Evolutionary conservation across 768 basidiomycete species (phyloP).

Genomic region (Dictyophora rubrovolvata): DNA sequence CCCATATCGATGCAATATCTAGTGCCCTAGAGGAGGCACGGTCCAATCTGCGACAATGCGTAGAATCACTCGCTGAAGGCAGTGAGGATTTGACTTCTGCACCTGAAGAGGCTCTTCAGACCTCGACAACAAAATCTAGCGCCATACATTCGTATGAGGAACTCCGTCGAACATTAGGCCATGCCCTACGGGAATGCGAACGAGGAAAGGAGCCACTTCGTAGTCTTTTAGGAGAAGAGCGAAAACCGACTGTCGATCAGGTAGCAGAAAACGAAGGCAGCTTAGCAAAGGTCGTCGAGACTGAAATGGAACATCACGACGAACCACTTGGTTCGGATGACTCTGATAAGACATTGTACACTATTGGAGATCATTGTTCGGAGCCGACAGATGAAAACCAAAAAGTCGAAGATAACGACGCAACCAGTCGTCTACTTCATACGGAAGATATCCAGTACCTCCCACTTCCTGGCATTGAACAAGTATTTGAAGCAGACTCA

Average conservation of each 20-base stretch:
- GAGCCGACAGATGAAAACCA: not conserved
- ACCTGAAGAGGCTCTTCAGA: too few relatives aligned
- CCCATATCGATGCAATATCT: constrained; percentile 62
- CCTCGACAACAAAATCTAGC: not conserved
- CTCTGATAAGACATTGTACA: constrained; percentile 5
- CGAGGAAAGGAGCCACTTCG: constrained; percentile 59
- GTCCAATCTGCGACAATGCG: constrained; percentile 54
- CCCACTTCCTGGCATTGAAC: constrained; percentile 61
- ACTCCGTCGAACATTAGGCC: constrained; percentile 63
- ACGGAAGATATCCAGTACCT: constrained; percentile 42
- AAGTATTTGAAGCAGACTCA: constrained; percentile 72
- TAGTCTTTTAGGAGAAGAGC: constrained; percentile 32
- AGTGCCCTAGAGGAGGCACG: constrained; percentile 62
- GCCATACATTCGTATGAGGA: constrained; percentile 67
- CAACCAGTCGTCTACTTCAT: constrained; percentile 42
- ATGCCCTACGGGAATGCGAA: constrained; percentile 75
- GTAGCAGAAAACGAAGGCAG: constrained; percentile 31
- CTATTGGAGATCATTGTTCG: not conserved
- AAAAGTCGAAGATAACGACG: constrained; percentile 29
- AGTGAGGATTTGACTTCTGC: not conserved
- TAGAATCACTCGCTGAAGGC: constrained; percentile 42
- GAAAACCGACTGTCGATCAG: constrained; percentile 19
- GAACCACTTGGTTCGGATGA: constrained; percentile 8
- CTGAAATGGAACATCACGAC: constrained; percentile 9
- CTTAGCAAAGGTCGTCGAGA: constrained; percentile 1